Evolutionary conservation across 2,329 filamentous ascomycete genomes (phyloP).

Genomic region (Lachnellula occidentalis): DNA sequence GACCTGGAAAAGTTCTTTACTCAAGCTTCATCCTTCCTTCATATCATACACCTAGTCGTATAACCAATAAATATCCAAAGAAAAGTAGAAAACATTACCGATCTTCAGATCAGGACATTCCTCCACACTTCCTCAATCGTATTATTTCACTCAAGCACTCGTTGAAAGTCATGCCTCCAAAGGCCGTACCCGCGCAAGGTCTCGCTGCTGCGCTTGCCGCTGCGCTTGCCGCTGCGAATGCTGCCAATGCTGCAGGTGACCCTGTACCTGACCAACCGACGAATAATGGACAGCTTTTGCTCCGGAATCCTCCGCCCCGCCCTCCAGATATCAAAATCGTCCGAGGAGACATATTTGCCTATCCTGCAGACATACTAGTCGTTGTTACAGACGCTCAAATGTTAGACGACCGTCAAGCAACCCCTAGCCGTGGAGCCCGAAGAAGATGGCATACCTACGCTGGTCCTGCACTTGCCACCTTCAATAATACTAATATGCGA

Average conservation of each 20-base stretch:
- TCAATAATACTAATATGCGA: background rate
- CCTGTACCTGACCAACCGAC: background rate
- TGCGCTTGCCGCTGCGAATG: no score
- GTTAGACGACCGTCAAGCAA: background rate
- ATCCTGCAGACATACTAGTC: background rate
- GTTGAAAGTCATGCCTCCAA: no score
- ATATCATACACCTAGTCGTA: no score
- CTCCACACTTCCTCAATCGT: no score
- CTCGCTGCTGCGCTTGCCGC: no score
- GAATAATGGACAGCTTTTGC: background rate
- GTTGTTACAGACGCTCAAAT: background rate
- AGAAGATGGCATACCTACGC: background rate
- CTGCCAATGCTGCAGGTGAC: background rate
- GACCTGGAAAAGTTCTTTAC: no score
- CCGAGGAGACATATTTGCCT: background rate
- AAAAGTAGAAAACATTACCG: no score
- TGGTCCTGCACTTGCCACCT: background rate
- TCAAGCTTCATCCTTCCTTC: no score
- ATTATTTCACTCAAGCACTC: no score
- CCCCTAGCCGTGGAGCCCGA: background rate
- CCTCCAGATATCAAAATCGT: background rate
- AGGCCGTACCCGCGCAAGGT: no score
- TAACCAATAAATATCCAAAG: no score
- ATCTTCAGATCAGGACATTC: no score
- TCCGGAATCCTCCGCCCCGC: background rate